Conservation (phyloP, 1,284 basidiomycete species). For the Malassezia psittaci region DNA sequence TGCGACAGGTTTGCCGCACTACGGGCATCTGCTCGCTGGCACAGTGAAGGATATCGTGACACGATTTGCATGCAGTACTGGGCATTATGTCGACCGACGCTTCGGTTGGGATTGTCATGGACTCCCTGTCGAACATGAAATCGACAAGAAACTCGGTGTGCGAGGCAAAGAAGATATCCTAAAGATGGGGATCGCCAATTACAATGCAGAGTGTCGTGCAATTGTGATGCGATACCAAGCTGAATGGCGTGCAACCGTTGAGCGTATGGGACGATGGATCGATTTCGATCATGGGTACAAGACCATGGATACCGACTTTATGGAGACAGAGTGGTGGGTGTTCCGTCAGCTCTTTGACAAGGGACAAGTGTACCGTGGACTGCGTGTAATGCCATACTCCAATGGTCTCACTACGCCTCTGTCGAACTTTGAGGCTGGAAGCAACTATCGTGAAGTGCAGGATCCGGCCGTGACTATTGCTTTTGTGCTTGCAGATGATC, state of each 20-base stretch:
- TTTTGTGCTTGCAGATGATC: conserved; percentile 87
- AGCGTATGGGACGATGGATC: conserved; percentile 98
- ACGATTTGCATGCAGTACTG: conserved; percentile 83
- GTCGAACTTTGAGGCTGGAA: conserved; percentile 94
- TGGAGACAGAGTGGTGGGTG: conserved; percentile 99
- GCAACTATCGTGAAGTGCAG: conserved; percentile 83
- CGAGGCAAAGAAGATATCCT: conserved; percentile 87
- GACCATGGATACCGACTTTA: conserved; percentile 82
- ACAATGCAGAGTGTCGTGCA: conserved; percentile 90
- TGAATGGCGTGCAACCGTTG: conserved; percentile 89
- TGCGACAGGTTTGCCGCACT: conserved; percentile 92
- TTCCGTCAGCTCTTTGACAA: conserved; percentile 86
- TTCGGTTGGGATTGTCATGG: conserved; percentile 99
- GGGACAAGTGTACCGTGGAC: conserved; percentile 83
- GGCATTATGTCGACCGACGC: conserved; percentile 83
- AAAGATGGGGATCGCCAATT: conserved; percentile 89
- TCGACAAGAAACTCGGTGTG: conserved; percentile 92
- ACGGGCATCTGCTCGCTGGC: conserved; percentile 57
- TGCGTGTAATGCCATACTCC: conserved; percentile 97
- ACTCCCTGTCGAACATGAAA: conserved; percentile 96
- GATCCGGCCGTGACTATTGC: conserved; percentile 90
- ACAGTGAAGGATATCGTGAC: conserved; percentile 99
- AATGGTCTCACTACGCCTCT: conserved; percentile 90
- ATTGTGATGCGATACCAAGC: conserved; percentile 96
- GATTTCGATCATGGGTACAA: conserved; percentile 99